Evolutionary conservation across 75 land plant species (phyloP), one percentile per base, ranked within the genome.

Genomic region (Cupressus sempervirens): DNA sequence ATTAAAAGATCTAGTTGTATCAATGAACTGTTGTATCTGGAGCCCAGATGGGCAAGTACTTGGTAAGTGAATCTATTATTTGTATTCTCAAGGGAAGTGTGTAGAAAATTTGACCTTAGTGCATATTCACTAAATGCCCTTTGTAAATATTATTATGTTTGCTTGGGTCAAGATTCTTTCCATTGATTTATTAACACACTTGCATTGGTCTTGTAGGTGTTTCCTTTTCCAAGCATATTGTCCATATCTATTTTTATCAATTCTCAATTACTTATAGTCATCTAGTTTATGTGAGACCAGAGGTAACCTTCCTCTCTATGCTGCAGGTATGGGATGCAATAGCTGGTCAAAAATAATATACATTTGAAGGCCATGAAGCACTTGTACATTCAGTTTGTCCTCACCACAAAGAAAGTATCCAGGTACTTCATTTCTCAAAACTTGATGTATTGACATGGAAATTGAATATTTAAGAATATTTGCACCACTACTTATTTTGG

Each of bases 341-440:
- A 20, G 85, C 88, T 70, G 96, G 96, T 11, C 90, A 89, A 26
- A 92, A 84, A 54, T 92, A 81, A 54, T 92, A 90, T 72, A 90
- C 89, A 15, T 95, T 95, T 90, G 97, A 95, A 86, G 97, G 95
- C 67, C 97, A 94, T 87, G 95, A 93, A 84, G 96, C 97, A 52
- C 94, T 95, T 70, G 95, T 93, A 23, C 94, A 95, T 88, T 95
- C 95, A 79, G 94, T 95, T 38, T 95, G 93, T 84, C 95, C 97
- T 83, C 95, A 94, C 83, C 87, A 92, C 68, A 95, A 95, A 68
- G 94, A 93, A 85, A 83, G 84, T 45, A 91, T 95, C 67, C 97
- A 93, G 91, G 97, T 95, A 67, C 2, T 15, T 36, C 80, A 26
- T 85, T 84, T 40, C 77, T 67, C 20, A 13, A 43, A 30, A n/a